Percentiles rank a stretch among this genome's conserved stretches.
Evolutionary conservation across 2,329 filamentous ascomycete species (phyloP).

Genomic region (Microcyclosporella mali): DNA sequence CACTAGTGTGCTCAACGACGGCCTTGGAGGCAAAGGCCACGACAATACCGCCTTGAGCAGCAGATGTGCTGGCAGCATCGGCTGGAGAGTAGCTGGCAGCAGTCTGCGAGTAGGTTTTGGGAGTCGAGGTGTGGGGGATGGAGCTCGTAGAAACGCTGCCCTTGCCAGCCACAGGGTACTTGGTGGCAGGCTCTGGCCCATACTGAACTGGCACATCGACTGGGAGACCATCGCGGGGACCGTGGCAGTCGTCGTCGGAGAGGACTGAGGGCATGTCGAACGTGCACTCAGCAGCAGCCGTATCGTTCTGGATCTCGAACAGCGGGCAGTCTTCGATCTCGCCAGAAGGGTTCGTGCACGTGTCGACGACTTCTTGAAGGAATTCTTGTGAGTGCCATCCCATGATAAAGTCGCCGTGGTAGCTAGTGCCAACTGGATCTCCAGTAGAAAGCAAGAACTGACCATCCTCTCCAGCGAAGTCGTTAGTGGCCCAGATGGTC

Average conservation of each 20-base stretch:
- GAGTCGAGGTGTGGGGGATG: slow-evolving; percentile 10
- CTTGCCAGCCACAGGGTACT: slow-evolving; percentile 27
- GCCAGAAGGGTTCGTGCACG: slow-evolving; percentile 67
- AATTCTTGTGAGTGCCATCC: slow-evolving; percentile 64
- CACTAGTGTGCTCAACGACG: neutral
- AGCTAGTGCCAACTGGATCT: slow-evolving; percentile 66
- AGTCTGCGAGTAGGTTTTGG: slow-evolving; percentile 12
- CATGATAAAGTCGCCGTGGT: slow-evolving; percentile 72
- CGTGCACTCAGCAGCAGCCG: slow-evolving; percentile 53
- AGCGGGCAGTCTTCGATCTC: slow-evolving; percentile 65
- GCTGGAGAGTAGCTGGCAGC: slow-evolving; percentile 21
- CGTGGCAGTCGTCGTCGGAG: slow-evolving; percentile 53
- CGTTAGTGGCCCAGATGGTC: slow-evolving; percentile 71
- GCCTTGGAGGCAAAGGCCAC: slow-evolving; percentile 5
- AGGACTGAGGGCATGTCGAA: slow-evolving; percentile 55
- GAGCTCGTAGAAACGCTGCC: slow-evolving; percentile 14
- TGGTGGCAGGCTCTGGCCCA: slow-evolving; percentile 39
- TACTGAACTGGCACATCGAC: slow-evolving; percentile 53
- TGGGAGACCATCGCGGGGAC: slow-evolving; percentile 56
- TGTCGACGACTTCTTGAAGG: slow-evolving; percentile 65
- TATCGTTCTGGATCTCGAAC: slow-evolving; percentile 62
- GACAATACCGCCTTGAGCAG: slow-evolving; percentile 22
- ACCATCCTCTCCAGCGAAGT: slow-evolving; percentile 57
- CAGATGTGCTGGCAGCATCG: slow-evolving; percentile 19
- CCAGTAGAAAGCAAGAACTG: slow-evolving; percentile 72